These are phyloP conservation scores for Tuber microsphaerosporum DNA, from an alignment of 495 filamentous ascomycete genomes.

Conservation along the genomic window DNA sequence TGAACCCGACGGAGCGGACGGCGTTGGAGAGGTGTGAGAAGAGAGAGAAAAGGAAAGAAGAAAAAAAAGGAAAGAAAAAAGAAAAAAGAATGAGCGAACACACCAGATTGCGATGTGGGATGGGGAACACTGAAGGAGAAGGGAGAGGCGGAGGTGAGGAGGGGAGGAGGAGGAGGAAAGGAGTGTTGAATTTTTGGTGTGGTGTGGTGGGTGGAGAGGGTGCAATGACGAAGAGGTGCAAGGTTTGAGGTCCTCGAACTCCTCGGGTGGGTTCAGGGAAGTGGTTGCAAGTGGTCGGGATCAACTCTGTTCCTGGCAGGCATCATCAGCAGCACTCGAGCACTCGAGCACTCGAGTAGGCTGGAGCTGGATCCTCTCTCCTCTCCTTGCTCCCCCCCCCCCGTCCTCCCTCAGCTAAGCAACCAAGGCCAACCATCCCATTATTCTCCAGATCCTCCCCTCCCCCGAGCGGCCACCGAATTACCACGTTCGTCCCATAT, in stretches of 20 bases:
- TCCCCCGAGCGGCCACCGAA: neutral
- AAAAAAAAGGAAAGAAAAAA: neutral
- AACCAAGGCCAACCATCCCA: neutral
- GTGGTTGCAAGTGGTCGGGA: neutral
- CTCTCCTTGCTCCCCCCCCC: neutral
- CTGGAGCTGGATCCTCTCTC: neutral
- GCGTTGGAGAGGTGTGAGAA: neutral
- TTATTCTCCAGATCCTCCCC: neutral
- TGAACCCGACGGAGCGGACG: neutral
- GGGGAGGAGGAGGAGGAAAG: neutral
- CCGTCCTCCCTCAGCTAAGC: neutral
- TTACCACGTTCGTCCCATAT: neutral
- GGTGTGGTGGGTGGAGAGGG: neutral
- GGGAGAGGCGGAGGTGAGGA: neutral
- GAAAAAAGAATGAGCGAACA: neutral
- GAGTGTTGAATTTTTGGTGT: neutral
- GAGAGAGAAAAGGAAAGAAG: neutral
- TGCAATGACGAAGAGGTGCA: neutral
- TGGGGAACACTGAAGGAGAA: neutral
- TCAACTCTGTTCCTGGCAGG: neutral
- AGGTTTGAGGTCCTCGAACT: neutral
- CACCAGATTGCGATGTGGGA: neutral
- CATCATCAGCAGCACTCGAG: no score
- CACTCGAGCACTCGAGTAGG: no score
- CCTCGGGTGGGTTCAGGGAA: neutral